A percentile compares a stretch with the other conserved stretches of the same genome.
phyloP scores from a whole-genome alignment of 2,329 filamentous ascomycete species.

The Leptosphaerulina australis region DNA sequence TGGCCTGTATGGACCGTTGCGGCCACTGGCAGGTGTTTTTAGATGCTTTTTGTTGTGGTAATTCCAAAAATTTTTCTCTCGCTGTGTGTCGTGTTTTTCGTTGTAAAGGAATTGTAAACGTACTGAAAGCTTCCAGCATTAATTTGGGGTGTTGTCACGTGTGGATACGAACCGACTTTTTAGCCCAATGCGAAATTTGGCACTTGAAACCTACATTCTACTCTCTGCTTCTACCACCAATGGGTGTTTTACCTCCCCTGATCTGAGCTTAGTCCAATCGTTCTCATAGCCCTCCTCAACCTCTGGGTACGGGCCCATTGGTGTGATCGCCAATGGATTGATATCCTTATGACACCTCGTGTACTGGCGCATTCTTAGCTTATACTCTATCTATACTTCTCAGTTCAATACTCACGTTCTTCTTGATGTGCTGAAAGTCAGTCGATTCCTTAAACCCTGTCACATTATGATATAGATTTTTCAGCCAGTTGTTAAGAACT shows the following conservation, averaged over 20 bases:
- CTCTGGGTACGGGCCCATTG: constrained; percentile 65
- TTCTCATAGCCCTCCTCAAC: constrained; percentile 60
- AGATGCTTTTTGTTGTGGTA: too few species aligned
- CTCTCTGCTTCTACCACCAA: constrained; percentile 38
- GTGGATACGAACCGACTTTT: too few species aligned
- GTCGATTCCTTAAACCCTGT: constrained; percentile 63
- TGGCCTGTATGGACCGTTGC: too few species aligned
- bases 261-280: constrained; percentile 56
- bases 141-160: too few species aligned
- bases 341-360: constrained; percentile 66
- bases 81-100: too few species aligned
- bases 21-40: too few species aligned
- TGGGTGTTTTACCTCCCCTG: constrained; percentile 57
- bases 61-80: too few species aligned
- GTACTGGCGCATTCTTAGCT: constrained; percentile 45
- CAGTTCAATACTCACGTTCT: constrained; percentile 54
- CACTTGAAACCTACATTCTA: constrained; percentile 30
- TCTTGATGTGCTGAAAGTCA: constrained; percentile 71
- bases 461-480: constrained; percentile 63
- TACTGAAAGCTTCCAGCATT: too few species aligned
- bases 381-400: neutral
- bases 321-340: constrained; percentile 68
- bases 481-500: constrained; percentile 65
- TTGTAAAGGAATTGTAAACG: too few species aligned
- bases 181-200: too few species aligned